Base-by-base conservation (phyloP, 202 grass and related monocot genomes). In the Schoenoplectus tabernaemontani region DNA sequence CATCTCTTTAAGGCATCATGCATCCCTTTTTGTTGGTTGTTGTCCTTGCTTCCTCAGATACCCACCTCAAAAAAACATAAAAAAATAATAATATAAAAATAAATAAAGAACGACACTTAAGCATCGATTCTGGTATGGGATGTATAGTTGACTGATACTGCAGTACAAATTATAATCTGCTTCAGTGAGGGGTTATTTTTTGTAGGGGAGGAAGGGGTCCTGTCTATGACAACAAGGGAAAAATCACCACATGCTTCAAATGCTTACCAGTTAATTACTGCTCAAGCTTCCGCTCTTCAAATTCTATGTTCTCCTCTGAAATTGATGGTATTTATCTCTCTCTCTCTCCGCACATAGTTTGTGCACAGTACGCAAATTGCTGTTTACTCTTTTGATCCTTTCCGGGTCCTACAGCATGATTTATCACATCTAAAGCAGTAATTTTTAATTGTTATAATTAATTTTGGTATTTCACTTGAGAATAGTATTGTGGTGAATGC, bases 181-280 rank as follows among this genome's bases (percentile, higher is more conserved):
- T 24, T 70, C 13, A 77, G 61, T 20, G 44, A 61, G n/a, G n/a
- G 57, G 19, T 78, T 26, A 34, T 81, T 8, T 9, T 65, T 19
- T 77, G 28, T 85, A 95, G 95, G 95, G 53, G 95, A 98, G 81
- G 91, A 98, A 82, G 95, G 95, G 62, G 95, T 91, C 23, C 89
- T 98, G 79, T 98, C 95, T 57, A 85, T 98, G 91, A 95, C 91
- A 79, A 98, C 89, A 61, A 98, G 88, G 73, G 88, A 74, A 83
- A 92, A 75, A 92, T 88, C 91, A 3, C 38, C 68, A 70, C 72
- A 90, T 92, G 95, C 95, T 78, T 98, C 95, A 98, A 98, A 89
- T 91, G 91, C 23, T 65, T 94, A 89, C 91, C 89, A 51, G 91
- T 98, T 69, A 98, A 98, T 74, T 81, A 98, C 70, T 98, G 95